Conservation (phyloP, 257 asterid genomes). For the Solanum gracilifrons region DNA sequence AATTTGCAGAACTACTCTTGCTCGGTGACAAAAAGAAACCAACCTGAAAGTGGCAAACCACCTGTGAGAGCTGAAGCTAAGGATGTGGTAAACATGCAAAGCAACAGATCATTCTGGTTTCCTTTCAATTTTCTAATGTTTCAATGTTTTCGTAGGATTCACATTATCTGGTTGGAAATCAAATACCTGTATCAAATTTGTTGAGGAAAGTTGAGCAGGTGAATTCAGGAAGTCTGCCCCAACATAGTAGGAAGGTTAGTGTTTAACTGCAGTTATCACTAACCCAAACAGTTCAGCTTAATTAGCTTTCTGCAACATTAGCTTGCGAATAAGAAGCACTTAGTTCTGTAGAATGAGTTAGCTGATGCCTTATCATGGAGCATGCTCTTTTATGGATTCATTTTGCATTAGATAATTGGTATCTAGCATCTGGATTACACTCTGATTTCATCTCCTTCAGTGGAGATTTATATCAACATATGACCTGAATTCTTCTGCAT, state of each 20-base stretch:
- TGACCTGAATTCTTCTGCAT: not conserved
- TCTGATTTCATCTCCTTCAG: not conserved
- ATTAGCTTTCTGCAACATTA: not conserved
- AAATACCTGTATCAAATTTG: slow-evolving; percentile 69
- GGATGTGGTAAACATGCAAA: slow-evolving; percentile 44
- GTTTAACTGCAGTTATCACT: not conserved
- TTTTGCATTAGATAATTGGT: not conserved
- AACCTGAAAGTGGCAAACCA: slow-evolving; percentile 32
- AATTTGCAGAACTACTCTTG: slow-evolving; percentile 44
- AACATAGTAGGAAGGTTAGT: slow-evolving; percentile 82
- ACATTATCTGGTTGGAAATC: slow-evolving; percentile 37
- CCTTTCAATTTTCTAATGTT: not conserved
- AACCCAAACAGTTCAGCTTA: not conserved
- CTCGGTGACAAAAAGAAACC: slow-evolving; percentile 50
- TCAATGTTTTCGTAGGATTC: slow-evolving; percentile 31
- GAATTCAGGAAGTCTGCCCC: slow-evolving; percentile 50
- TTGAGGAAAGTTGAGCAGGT: slow-evolving; percentile 60
- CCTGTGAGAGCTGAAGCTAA: slow-evolving; percentile 31
- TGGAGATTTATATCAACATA: not conserved
- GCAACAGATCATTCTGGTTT: slow-evolving; percentile 1
- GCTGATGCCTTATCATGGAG: not conserved
- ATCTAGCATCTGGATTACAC: not conserved
- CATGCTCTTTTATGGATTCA: not conserved
- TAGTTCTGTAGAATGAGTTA: not conserved
- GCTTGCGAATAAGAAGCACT: not conserved